Conservation (phyloP, 106 monocot genomes). For the Amphibolis antarctica region DNA sequence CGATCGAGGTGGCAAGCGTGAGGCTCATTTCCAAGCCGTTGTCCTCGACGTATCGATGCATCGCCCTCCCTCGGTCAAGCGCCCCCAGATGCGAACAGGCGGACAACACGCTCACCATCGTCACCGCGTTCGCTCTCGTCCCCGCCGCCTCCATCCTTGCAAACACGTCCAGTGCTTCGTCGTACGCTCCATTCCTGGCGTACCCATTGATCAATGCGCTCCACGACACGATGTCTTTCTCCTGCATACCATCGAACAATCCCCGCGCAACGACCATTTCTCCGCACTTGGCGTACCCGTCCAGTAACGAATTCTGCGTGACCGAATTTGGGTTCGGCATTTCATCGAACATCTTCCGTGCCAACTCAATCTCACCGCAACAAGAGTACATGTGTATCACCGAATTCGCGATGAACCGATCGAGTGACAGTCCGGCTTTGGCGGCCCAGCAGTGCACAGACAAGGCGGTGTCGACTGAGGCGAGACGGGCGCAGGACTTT, state of each 20-base stretch:
- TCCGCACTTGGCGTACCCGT: slow-evolving; percentile 46
- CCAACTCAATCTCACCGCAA: slow-evolving; percentile 19
- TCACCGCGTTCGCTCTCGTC: slow-evolving; percentile 33
- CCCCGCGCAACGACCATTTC: slow-evolving; percentile 26
- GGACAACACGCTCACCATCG: slow-evolving; percentile 55
- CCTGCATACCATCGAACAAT: slow-evolving; percentile 47
- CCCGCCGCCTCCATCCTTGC: slow-evolving; percentile 23
- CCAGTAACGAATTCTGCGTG: slow-evolving; percentile 51
- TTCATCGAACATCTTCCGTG: slow-evolving; percentile 37
- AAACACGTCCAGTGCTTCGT: slow-evolving; percentile 36
- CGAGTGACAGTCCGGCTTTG: slow-evolving; percentile 23
- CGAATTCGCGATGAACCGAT: slow-evolving; percentile 41
- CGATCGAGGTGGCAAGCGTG: slow-evolving; percentile 37
- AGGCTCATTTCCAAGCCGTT: slow-evolving; percentile 28
- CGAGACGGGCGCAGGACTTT: slow-evolving; percentile 48
- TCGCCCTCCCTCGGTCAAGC: slow-evolving; percentile 37
- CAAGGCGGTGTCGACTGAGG: slow-evolving; percentile 10
- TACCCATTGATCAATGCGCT: slow-evolving; percentile 63
- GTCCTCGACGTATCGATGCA: slow-evolving; percentile 31
- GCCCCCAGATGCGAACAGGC: slow-evolving; percentile 52
- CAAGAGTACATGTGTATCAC: slow-evolving; percentile 57
- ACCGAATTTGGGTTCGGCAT: slow-evolving; percentile 35
- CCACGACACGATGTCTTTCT: slow-evolving; percentile 53
- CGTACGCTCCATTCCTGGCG: slow-evolving; percentile 32
- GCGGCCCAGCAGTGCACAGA: slow-evolving; percentile 26